A percentile compares a stretch with the other conserved stretches of the same genome.
These are phyloP conservation scores for Fusarium torulosum DNA, from an alignment of 2,329 filamentous ascomycete genomes.

Conservation along the genomic window DNA sequence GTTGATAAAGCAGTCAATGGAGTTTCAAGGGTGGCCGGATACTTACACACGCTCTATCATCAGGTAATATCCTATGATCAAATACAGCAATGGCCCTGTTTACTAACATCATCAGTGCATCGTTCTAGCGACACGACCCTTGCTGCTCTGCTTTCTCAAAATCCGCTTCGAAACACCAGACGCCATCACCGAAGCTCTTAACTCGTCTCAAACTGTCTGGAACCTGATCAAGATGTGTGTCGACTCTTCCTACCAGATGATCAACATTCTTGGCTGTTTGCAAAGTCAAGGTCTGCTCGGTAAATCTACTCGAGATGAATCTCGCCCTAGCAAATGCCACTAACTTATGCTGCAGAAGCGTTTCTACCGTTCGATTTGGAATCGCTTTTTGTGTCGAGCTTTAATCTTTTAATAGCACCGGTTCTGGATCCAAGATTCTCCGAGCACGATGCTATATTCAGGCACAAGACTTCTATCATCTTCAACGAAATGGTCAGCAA, in stretches of 20 bases:
- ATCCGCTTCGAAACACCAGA: conserved; percentile 48
- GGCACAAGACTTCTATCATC: conserved; percentile 58
- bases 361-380: conserved; percentile 64
- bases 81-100: neutral
- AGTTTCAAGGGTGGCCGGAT: conserved; percentile 50
- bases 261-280: conserved; percentile 58
- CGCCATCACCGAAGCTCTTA: conserved; percentile 50
- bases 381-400: conserved; percentile 57
- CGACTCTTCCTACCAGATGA: conserved; percentile 52
- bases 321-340: neutral
- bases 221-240: conserved; percentile 53
- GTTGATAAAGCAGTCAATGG: conserved; percentile 51
- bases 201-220: conserved; percentile 54
- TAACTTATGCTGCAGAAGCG: conserved; percentile 51
- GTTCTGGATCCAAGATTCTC: conserved; percentile 53
- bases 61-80: conserved; percentile 33
- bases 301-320: conserved; percentile 44
- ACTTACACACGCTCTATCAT: conserved; percentile 52
- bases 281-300: conserved; percentile 61
- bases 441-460: conserved; percentile 53
- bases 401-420: conserved; percentile 57
- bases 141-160: conserved; percentile 52
- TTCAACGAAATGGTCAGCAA: conserved; percentile 61
- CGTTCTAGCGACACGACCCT: conserved; percentile 50
- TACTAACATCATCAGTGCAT: conserved; percentile 45